A percentile compares a stretch with the other conserved stretches of the same genome.
phyloP scores from a whole-genome alignment of 805 yeast species.

The Kuraishia ogatae region DNA sequence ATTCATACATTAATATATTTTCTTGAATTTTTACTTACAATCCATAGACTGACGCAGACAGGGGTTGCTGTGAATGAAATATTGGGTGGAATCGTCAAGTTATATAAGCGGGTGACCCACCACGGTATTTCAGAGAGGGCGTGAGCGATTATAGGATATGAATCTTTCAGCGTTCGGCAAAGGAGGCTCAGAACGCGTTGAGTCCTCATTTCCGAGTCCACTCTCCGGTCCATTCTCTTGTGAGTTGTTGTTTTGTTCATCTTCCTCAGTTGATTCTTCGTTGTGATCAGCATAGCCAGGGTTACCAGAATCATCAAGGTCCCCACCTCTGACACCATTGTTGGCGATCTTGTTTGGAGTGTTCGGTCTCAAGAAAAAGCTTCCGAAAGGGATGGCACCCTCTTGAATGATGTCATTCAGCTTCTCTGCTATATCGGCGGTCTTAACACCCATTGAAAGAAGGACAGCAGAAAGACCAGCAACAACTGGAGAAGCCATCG shows the following conservation, averaged over 20 bases:
- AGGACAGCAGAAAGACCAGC: conserved; percentile 55
- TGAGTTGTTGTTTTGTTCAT: too few relatives aligned
- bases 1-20: not conserved
- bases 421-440: conserved; percentile 29
- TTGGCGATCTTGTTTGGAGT: conserved; percentile 53
- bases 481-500: conserved; percentile 76
- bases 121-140: too few relatives aligned
- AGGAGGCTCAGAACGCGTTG: too few relatives aligned
- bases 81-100: too few relatives aligned
- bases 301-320: not conserved
- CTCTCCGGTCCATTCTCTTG: not conserved
- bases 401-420: conserved; percentile 38
- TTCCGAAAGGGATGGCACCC: conserved; percentile 36
- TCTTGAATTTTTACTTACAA: not conserved
- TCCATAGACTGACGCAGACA: not conserved
- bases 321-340: conserved; percentile 15
- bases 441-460: conserved; percentile 40
- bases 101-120: too few relatives aligned
- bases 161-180: too few relatives aligned
- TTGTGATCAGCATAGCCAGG: too few relatives aligned
- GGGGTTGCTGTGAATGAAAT: not conserved
- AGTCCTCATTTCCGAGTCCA: not conserved
- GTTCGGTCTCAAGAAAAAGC: conserved; percentile 35
- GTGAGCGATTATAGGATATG: too few relatives aligned
- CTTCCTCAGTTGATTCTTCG: not conserved